Conservation (phyloP, 805 yeast genomes). For the Cyberlindnera mrakii region DNA sequence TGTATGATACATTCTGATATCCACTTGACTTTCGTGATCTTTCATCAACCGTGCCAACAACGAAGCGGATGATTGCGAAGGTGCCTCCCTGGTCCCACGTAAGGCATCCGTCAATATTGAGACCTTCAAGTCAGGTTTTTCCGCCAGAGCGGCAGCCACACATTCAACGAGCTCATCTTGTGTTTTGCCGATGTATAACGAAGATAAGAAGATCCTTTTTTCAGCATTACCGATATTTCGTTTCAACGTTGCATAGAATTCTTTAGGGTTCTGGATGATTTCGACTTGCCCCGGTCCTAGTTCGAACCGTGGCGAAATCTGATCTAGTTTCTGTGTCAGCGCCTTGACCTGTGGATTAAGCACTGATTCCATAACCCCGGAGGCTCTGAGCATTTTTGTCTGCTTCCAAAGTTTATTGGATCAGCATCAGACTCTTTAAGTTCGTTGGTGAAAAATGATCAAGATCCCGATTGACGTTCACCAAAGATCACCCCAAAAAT, state of each 20-base stretch:
- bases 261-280: constrained; percentile 58
- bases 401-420: too few species aligned
- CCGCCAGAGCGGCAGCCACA: constrained; percentile 50
- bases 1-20: constrained; percentile 81
- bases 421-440: too few species aligned
- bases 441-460: too few species aligned
- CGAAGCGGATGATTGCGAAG: constrained; percentile 70
- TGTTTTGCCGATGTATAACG: constrained; percentile 78
- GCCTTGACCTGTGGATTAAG: constrained; percentile 39
- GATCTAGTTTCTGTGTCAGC: constrained; percentile 48
- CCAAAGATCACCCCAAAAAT: too few species aligned
- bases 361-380: constrained; percentile 4
- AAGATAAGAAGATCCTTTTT: constrained; percentile 68
- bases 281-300: constrained; percentile 50
- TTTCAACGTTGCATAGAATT: constrained; percentile 66
- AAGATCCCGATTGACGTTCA: not conserved
- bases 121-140: constrained; percentile 59
- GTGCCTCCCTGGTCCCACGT: constrained; percentile 91
- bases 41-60: constrained; percentile 61
- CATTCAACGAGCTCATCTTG: constrained; percentile 71
- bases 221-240: constrained; percentile 57
- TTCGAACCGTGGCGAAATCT: constrained; percentile 63
- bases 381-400: constrained; percentile 1
- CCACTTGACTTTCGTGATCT: constrained; percentile 64
- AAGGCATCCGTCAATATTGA: constrained; percentile 79